Evolutionary conservation across 495 filamentous ascomycete genomes (phyloP).

Genomic region (Podospora fimiseda): DNA sequence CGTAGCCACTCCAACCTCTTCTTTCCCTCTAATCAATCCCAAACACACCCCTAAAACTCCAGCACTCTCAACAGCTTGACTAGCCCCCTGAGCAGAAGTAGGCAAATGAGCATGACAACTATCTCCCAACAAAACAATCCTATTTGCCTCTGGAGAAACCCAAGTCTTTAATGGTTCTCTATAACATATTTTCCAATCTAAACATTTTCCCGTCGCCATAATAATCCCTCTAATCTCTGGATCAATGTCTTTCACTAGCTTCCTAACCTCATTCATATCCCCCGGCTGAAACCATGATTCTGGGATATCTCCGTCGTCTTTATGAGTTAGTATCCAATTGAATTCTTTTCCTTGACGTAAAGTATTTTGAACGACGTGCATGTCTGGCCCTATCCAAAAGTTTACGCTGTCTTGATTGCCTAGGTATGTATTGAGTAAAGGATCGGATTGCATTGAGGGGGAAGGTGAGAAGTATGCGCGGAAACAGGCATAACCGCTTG

Average conservation of each 20-base stretch:
- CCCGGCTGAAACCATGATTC: constrained; percentile 48
- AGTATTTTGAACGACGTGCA: constrained; percentile 44
- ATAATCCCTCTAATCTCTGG: constrained; percentile 40
- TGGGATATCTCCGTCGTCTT: constrained; percentile 40
- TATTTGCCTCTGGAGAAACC: constrained; percentile 38
- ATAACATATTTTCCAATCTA: constrained; percentile 50
- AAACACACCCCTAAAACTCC: constrained; percentile 42
- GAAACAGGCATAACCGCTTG: constrained; percentile 44
- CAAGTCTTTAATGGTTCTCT: constrained; percentile 43
- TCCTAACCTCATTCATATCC: constrained; percentile 41
- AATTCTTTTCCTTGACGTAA: constrained; percentile 45
- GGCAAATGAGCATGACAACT: constrained; percentile 45
- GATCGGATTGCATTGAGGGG: constrained; percentile 36
- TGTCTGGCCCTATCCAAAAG: constrained; percentile 47
- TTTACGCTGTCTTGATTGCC: constrained; percentile 43
- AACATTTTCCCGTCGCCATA: constrained; percentile 39
- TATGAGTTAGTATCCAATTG: constrained; percentile 46
- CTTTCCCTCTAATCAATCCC: constrained; percentile 33
- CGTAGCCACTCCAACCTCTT: constrained; percentile 42
- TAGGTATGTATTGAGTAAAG: constrained; percentile 38
- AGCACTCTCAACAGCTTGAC: constrained; percentile 45
- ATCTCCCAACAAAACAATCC: constrained; percentile 42
- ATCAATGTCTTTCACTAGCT: constrained; percentile 31
- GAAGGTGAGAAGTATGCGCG: constrained; percentile 41
- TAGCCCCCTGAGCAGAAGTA: constrained; percentile 44